Evolutionary conservation across 306 rosid genomes (phyloP), one percentile per base, ranked within the genome.

Genomic region (Delonix regia): DNA sequence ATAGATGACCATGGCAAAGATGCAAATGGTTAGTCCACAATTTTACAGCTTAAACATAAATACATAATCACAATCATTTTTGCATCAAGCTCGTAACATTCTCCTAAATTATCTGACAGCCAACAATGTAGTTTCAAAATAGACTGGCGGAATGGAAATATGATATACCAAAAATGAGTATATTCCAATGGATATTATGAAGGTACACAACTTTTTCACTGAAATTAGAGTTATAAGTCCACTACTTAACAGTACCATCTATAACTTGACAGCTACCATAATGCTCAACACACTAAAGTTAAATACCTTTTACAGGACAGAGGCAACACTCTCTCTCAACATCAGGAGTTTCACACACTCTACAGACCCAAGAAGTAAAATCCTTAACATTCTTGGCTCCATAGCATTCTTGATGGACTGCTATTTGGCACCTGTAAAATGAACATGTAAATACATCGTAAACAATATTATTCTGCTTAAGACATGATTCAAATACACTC

Each of bases 341-440:
- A 75, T 90, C 90, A 76, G 98, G 98, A 76, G 94, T 87, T 85
- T 93, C 99, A 21, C 99, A 95, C 65, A 88, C 96, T 83, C 98
- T 91, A 75, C 99, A 95, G 85, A 95, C 99, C 99, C 99, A 95
- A 47, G 99, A 93, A 65, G 98, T 88, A 85, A 95, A 93, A 89
- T 95, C 97, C 74, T 89, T 92, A 39, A 85, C 86, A 85, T 86
- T 73, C 77, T 88, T 93, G 84, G 87, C 91, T 62, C 99, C 99
- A 80, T 93, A 95, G 90, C 99, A 95, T 82, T 95, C 99, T 85
- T 95, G 99, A 91, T 95, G 99, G 76, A 95, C 97, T 55, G 96
- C 98, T 81, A 95, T 91, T 85, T 95, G 98, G 85, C 99, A 95
- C 81, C 99, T 95, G 87, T 72, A 79, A 18, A 69, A 81, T 25